Evolutionary conservation across 495 filamentous ascomycete genomes (phyloP), one percentile per base, ranked within the genome.

Genomic region (Poronia punctata): DNA sequence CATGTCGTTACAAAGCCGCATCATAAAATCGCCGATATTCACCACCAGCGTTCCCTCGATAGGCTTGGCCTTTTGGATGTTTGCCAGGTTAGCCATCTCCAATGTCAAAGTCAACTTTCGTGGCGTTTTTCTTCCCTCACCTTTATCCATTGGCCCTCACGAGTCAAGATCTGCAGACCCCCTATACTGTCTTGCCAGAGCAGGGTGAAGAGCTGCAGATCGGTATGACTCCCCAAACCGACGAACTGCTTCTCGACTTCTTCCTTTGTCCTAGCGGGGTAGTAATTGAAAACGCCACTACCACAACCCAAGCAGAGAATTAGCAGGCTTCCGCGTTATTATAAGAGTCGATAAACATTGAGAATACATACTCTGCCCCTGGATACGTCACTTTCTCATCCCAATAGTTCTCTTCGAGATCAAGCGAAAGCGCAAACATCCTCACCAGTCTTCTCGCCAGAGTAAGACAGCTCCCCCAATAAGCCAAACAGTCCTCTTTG

Each of bases 21-120:
- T 72, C 62, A 83, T 62, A 48, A 79, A 76, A 49, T 82, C 79
- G 0, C 76, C 78, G 35, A 83, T 74, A 52, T 82, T 82, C 14
- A 83, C 75, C 0, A 82, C 78, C 9, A 79, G 54, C 0, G 76
- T 75, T 10, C 75, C 76, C 28, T 68, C 50, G 15, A 79, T 60
- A 0, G 77, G 78, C n/a, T 59, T 53, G 5, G 59, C 55, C 55
- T 58, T 48, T 4, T 12, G 15, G 14, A 37, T 3, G n/a, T 44
- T n/a, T n/a, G n/a, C n/a, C n/a, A n/a, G n/a, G n/a, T n/a, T n/a
- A n/a, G n/a, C n/a, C n/a, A n/a, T n/a, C n/a, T n/a, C n/a, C n/a
- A n/a, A n/a, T n/a, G 32, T 43, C 17, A 45, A 28, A 22, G 27
- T 47, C 7, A 18, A 34, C 35, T 26, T 7, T 17, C 28, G 16